phyloP scores from a whole-genome alignment of 495 filamentous ascomycete genomes.

The Penicillium nucicola region DNA sequence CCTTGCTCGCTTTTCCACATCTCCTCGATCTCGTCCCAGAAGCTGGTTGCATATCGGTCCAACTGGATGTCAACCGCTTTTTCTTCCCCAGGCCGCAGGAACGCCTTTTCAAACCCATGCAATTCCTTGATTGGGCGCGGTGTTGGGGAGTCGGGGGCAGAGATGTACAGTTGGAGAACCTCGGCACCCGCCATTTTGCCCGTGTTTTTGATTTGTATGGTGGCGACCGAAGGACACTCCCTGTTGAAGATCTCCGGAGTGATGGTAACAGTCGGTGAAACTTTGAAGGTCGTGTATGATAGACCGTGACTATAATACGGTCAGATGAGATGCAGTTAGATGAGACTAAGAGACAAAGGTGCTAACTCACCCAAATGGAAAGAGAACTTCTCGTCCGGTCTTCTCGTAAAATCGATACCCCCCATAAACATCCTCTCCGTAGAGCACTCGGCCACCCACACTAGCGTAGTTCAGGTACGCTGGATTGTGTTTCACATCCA shows the following conservation, averaged over 20 bases:
- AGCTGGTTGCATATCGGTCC: constrained; percentile 66
- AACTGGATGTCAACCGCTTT: constrained; percentile 56
- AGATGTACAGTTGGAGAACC: constrained; percentile 70
- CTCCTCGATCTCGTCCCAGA: constrained; percentile 63
- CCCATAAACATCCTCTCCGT: constrained; percentile 70
- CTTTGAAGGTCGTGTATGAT: constrained; percentile 66
- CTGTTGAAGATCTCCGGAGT: constrained; percentile 50
- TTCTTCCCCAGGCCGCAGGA: constrained; percentile 63
- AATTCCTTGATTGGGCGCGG: constrained; percentile 39
- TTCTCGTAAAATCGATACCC: constrained; percentile 80
- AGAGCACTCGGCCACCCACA: constrained; percentile 62
- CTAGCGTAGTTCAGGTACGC: constrained; percentile 65
- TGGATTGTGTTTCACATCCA: constrained; percentile 59
- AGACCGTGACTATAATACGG: constrained; percentile 52
- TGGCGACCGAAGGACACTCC: constrained; percentile 51
- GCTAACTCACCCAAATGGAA: constrained; percentile 21
- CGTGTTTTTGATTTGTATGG: constrained; percentile 48
- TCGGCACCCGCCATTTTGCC: constrained; percentile 58
- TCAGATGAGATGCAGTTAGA: constrained; percentile 2
- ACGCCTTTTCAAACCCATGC: constrained; percentile 62
- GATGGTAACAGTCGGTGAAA: constrained; percentile 34
- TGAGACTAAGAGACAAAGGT: background rate
- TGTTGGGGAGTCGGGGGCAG: constrained; percentile 41
- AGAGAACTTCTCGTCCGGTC: constrained; percentile 42
- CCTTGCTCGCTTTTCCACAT: constrained; percentile 73